Evolutionary conservation across 169 alveolate species (phyloP).

Genomic region (Eimeria tenella): DNA sequence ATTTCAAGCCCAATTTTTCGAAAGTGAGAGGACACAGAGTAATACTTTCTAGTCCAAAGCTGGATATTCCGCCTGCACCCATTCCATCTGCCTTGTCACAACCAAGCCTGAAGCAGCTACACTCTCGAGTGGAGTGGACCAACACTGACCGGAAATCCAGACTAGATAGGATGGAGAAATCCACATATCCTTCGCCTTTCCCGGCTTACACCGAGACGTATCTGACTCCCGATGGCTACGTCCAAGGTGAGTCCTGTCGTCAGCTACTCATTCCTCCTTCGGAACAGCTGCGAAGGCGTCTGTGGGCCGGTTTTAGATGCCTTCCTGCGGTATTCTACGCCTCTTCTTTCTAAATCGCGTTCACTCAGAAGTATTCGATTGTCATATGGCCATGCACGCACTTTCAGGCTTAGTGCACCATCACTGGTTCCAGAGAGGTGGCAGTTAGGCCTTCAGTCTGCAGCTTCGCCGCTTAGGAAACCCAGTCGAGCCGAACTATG

Average conservation of each 20-base stretch:
- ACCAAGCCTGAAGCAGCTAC: background rate
- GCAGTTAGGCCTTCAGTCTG: too few species aligned
- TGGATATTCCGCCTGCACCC: background rate
- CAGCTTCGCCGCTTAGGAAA: too few species aligned
- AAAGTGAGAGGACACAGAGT: background rate
- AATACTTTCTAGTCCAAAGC: background rate
- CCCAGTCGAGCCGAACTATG: too few species aligned
- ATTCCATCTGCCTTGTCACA: background rate
- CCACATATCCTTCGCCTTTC: constrained; percentile 65
- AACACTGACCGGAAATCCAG: background rate
- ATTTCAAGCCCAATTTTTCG: background rate
- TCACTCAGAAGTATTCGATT: too few species aligned
- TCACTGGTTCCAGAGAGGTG: too few species aligned
- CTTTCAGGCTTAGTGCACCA: too few species aligned
- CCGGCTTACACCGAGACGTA: constrained; percentile 74
- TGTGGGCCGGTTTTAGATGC: too few species aligned
- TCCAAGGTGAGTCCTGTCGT: constrained; percentile 18
- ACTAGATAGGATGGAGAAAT: constrained; percentile 34
- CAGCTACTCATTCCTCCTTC: too few species aligned
- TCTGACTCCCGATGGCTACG: constrained; percentile 62
- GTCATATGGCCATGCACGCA: too few species aligned
- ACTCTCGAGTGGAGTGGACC: constrained; percentile 47
- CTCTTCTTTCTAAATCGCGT: too few species aligned
- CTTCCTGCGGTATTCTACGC: too few species aligned
- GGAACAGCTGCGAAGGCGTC: too few species aligned